Conservation (phyloP, 2,329 filamentous ascomycete genomes). For the Alternaria gaisen region DNA sequence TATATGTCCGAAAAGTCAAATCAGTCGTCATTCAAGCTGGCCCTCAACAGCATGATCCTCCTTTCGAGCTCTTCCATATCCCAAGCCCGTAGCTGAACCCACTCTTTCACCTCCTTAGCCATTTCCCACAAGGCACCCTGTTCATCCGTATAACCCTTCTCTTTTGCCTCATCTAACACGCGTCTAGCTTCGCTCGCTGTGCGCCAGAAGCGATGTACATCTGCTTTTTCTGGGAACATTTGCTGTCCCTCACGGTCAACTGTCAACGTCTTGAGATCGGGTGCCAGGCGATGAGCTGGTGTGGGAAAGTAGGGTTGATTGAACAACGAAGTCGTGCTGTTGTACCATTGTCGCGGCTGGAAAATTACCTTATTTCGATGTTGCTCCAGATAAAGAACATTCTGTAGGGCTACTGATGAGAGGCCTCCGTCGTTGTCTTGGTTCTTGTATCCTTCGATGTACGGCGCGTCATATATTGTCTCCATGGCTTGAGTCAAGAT, state of each 20-base stretch:
- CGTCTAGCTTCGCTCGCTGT: conserved; percentile 19
- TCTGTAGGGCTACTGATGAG: conserved; percentile 54
- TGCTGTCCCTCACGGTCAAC: neutral
- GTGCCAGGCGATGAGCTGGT: neutral
- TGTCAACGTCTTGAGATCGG: neutral
- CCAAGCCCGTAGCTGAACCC: conserved; percentile 17
- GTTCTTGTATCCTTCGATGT: neutral
- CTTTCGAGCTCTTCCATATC: conserved; percentile 5
- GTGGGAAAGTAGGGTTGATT: neutral
- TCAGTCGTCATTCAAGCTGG: neutral
- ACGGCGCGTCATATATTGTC: conserved; percentile 41
- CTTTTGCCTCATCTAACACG: conserved; percentile 20
- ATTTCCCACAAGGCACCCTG: conserved; percentile 12
- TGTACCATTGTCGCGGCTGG: conserved; percentile 9
- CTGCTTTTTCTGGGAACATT: conserved; percentile 16
- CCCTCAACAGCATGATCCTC: conserved; percentile 3
- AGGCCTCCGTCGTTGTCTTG: neutral
- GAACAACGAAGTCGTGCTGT: neutral
- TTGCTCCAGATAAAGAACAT: conserved; percentile 26
- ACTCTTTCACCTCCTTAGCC: conserved; percentile 16
- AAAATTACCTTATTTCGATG: conserved; percentile 4
- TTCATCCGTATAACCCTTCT: conserved; percentile 7
- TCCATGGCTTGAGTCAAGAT: conserved; percentile 37
- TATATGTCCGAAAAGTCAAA: neutral
- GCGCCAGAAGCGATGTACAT: conserved; percentile 29